phyloP scores from a whole-genome alignment of 495 filamentous ascomycete species.

The Xylaria palmicola region DNA sequence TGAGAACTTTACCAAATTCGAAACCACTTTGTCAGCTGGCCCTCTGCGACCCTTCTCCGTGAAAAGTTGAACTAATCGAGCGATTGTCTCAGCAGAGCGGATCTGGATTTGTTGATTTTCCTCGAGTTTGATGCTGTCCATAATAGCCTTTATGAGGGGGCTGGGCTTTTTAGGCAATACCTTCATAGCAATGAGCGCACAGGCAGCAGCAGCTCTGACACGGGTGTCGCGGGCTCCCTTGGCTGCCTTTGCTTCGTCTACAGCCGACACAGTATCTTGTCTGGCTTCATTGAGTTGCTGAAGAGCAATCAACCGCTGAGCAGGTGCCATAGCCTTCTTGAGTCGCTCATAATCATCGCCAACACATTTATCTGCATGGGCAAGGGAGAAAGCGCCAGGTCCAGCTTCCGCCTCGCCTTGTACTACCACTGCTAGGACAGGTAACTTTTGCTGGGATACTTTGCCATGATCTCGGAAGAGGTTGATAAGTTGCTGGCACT shows the following conservation, averaged over 20 bases:
- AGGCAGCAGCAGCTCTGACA: conserved; percentile 80
- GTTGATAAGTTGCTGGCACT: conserved; percentile 85
- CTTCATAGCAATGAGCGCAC: conserved; percentile 81
- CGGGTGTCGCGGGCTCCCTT: conserved; percentile 85
- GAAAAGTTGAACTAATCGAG: conserved; percentile 80
- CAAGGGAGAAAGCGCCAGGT: conserved; percentile 84
- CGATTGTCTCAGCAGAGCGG: conserved; percentile 81
- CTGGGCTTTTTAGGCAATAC: conserved; percentile 88
- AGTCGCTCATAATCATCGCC: conserved; percentile 79
- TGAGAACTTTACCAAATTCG: conserved; percentile 92
- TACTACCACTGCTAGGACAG: conserved; percentile 79
- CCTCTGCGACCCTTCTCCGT: conserved; percentile 70
- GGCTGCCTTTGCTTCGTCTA: conserved; percentile 72
- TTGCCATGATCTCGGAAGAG: conserved; percentile 85
- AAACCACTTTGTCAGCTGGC: conserved; percentile 88
- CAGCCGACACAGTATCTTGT: conserved; percentile 62
- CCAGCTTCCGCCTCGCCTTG: conserved; percentile 90
- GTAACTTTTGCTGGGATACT: conserved; percentile 68
- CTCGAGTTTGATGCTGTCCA: conserved; percentile 96
- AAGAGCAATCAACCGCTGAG: conserved; percentile 75
- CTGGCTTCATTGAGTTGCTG: conserved; percentile 74
- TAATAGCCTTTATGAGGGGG: conserved; percentile 87
- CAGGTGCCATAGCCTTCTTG: conserved; percentile 78
- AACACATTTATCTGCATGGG: conserved; percentile 82
- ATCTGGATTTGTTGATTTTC: conserved; percentile 88